Base-by-base conservation (phyloP, 805 yeast genomes). In the Saturnispora hagleri region DNA sequence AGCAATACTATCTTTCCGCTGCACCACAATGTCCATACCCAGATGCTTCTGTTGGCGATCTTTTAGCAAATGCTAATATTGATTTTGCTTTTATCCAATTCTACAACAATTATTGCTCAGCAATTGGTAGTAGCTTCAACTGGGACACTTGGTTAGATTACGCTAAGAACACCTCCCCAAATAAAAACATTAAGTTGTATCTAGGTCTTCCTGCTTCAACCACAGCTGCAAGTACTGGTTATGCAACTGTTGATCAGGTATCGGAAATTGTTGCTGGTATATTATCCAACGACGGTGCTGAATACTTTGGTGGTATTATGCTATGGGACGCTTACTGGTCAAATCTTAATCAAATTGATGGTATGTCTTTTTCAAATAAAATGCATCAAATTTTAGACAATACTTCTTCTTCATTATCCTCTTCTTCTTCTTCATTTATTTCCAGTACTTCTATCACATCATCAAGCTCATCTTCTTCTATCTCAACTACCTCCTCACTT, bases 11-110 rank as follows among this genome's bases (percentile, higher is more conserved):
- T 65, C 70, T 89, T 44, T 81, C 95, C 50, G 96, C 96, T 57
- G 91, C 97, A 56, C 97, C 97, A 20, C 96, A 89, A 71, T 90
- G 97, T 71, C 84, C 81, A 26, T 85, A 82, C 65, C 96, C 96
- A 18, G 97, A 89, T 70, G 82, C 79, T 12, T 65, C 68, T 46
- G 64, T 71, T 40, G 74, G 75, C 51, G 65, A 69, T 49, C 64
- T 76, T 36, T 60, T 76, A 46, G 62, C 65, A 34, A 46, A 75
- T 67, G 81, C 87, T 10, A 72, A 78, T 38, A 73, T 89, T 58
- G 96, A 89, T 68, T 88, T 81, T 66, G 85, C 88, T 4, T 88
- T 86, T 63, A 76, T 90, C 57, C 96, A 89, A 70, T 89, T 89
- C 70, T 89, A 89, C 76, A 89, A 89, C 77, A 89, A 89, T 70